These are phyloP conservation scores for Larix sibirica DNA, from an alignment of 83 land plant genomes.

Conservation along the genomic window DNA sequence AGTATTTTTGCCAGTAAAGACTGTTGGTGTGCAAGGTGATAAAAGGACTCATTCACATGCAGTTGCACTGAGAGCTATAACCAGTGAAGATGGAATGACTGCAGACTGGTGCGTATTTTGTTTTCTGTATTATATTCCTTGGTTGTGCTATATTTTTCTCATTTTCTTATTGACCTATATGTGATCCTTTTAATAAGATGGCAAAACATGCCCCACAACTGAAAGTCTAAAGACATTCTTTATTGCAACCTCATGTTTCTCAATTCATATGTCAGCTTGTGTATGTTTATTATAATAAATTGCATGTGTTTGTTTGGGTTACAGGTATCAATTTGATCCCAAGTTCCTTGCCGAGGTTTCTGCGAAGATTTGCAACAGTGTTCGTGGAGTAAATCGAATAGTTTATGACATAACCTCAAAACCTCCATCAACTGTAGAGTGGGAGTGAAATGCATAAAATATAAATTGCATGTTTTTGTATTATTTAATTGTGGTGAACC, in stretches of 20 bases:
- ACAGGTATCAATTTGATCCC: conserved; percentile 86
- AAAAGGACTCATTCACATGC: conserved; percentile 83
- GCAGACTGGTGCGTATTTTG: conserved; percentile 78
- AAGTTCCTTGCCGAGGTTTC: conserved; percentile 86
- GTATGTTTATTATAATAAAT: neutral
- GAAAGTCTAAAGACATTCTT: too few relatives aligned
- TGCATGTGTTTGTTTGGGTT: conserved; percentile 12
- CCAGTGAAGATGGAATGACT: conserved; percentile 99
- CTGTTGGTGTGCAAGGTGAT: conserved; percentile 99
- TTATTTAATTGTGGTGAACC: too few relatives aligned
- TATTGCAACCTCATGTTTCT: neutral
- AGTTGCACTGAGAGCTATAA: conserved; percentile 89
- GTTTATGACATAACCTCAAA: conserved; percentile 95
- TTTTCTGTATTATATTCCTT: neutral
- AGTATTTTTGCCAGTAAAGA: conserved; percentile 71
- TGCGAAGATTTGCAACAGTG: conserved; percentile 85
- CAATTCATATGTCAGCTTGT: neutral
- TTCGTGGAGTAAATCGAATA: conserved; percentile 90
- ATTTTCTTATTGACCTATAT: too few relatives aligned
- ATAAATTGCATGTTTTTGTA: too few relatives aligned
- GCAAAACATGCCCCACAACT: too few relatives aligned
- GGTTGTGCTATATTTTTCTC: neutral
- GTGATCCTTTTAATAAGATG: too few relatives aligned
- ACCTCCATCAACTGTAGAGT: conserved; percentile 98
- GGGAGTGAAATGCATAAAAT: conserved; percentile 60